phyloP scores from a whole-genome alignment of 257 asterid species.

The Solanum pennellii region DNA sequence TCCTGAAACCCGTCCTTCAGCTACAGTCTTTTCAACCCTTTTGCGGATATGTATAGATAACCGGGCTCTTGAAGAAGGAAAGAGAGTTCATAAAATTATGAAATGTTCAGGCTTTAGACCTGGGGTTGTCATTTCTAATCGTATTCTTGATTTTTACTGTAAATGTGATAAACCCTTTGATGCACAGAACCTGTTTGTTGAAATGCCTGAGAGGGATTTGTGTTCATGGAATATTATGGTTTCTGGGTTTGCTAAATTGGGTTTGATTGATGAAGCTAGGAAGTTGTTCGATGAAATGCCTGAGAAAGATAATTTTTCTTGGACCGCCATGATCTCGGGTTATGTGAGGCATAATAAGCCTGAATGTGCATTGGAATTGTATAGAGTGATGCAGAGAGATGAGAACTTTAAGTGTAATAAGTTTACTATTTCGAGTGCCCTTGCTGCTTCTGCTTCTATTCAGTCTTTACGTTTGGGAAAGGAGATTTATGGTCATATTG shows the following conservation, averaged over 20 bases:
- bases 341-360: slow-evolving; percentile 48
- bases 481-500: slow-evolving; percentile 62
- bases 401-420: slow-evolving; percentile 23
- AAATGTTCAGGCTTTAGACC: slow-evolving; percentile 36
- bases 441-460: slow-evolving; percentile 60
- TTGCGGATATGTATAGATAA: slow-evolving; percentile 41
- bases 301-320: slow-evolving; percentile 54
- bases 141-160: slow-evolving; percentile 48
- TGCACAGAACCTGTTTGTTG: slow-evolving; percentile 46
- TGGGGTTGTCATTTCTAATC: slow-evolving; percentile 45
- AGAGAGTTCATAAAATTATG: slow-evolving; percentile 32
- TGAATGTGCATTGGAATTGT: slow-evolving; percentile 44
- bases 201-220: slow-evolving; percentile 46
- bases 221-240: slow-evolving; percentile 76
- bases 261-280: slow-evolving; percentile 40
- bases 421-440: slow-evolving; percentile 58
- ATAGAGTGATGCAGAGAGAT: slow-evolving; percentile 43
- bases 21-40: slow-evolving; percentile 23
- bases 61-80: slow-evolving; percentile 54
- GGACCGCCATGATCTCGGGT: slow-evolving; percentile 80
- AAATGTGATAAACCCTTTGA: slow-evolving; percentile 44
- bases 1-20: slow-evolving; percentile 15
- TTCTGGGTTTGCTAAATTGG: slow-evolving; percentile 45
- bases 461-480: slow-evolving; percentile 47
- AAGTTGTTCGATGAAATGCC: slow-evolving; percentile 62